Evolutionary conservation across 1,284 basidiomycete species (phyloP).

Genomic region (Puccinia novopanici): DNA sequence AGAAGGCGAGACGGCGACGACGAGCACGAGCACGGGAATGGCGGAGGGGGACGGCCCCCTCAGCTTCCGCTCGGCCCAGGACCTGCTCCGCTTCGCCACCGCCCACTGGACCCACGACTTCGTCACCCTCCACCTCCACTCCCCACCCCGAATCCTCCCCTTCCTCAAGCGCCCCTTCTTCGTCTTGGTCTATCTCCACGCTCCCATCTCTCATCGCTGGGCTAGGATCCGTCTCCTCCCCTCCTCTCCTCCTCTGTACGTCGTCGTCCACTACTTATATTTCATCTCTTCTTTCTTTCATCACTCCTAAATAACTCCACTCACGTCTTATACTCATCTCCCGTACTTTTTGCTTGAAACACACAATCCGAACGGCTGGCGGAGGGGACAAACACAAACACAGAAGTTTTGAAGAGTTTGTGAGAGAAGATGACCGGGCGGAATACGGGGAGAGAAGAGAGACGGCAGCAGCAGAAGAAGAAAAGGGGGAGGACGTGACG

Average conservation of each 20-base stretch:
- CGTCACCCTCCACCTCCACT: constrained; percentile 75
- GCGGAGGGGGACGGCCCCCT: background rate
- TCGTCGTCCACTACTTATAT: too few relatives aligned
- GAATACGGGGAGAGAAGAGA: background rate
- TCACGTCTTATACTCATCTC: background rate
- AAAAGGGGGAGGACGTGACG: background rate
- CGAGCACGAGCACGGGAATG: too few relatives aligned
- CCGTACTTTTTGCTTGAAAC: background rate
- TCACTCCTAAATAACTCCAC: background rate
- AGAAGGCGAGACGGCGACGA: background rate
- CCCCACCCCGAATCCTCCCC: constrained; percentile 65
- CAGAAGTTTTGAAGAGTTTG: constrained; percentile 37
- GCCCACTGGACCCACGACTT: constrained; percentile 76
- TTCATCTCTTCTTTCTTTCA: too few relatives aligned
- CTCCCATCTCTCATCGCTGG: constrained; percentile 53
- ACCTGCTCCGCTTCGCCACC: constrained; percentile 76
- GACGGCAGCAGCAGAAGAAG: background rate
- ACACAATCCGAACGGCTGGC: too few relatives aligned
- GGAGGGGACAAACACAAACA: background rate
- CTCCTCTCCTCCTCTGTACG: too few relatives aligned
- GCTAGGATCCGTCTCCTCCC: too few relatives aligned
- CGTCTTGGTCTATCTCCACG: constrained; percentile 69
- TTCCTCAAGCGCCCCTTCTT: constrained; percentile 84
- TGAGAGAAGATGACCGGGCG: constrained; percentile 11
- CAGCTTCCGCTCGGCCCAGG: constrained; percentile 5